Conservation (phyloP, 208 protist species). For the Vickermania spadyakhi region DNA sequence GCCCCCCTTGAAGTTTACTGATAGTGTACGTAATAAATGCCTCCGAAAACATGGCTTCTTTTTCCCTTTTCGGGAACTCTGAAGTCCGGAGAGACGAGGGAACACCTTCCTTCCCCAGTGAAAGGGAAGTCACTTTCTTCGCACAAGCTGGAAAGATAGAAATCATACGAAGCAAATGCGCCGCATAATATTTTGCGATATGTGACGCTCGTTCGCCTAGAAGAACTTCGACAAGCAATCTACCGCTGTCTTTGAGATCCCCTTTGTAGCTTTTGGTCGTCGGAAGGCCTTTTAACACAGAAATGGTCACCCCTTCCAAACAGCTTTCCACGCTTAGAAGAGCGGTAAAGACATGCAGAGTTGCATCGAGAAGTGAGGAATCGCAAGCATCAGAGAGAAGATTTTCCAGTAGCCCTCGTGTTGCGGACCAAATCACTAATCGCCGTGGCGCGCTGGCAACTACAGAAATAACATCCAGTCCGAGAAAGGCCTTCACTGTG, state of each 20-base stretch:
- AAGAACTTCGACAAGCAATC: slow-evolving; percentile 10
- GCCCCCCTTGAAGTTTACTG: neutral
- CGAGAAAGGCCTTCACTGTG: slow-evolving; percentile 39
- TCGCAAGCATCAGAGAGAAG: slow-evolving; percentile 42
- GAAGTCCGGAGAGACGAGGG: neutral
- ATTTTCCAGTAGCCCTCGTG: slow-evolving; percentile 42
- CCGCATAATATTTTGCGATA: slow-evolving; percentile 56
- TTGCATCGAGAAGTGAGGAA: slow-evolving; percentile 30
- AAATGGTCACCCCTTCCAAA: neutral
- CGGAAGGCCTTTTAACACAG: neutral
- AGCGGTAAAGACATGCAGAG: neutral
- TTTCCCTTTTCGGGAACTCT: neutral
- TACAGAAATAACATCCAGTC: slow-evolving; percentile 13
- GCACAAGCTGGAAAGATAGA: slow-evolving; percentile 17
- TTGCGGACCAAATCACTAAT: slow-evolving; percentile 20
- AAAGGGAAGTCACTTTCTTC: slow-evolving; percentile 11
- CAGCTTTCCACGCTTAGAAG: neutral
- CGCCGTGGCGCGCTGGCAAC: slow-evolving; percentile 4
- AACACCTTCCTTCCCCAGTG: neutral
- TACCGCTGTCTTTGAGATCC: slow-evolving; percentile 12
- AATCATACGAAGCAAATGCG: slow-evolving; percentile 38
- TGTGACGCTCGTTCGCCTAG: slow-evolving; percentile 3
- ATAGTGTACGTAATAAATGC: neutral
- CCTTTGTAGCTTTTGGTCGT: neutral
- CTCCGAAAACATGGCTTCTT: neutral